Evolutionary conservation across 345 rosid species (phyloP).

Genomic region (Excoecaria agallocha): DNA sequence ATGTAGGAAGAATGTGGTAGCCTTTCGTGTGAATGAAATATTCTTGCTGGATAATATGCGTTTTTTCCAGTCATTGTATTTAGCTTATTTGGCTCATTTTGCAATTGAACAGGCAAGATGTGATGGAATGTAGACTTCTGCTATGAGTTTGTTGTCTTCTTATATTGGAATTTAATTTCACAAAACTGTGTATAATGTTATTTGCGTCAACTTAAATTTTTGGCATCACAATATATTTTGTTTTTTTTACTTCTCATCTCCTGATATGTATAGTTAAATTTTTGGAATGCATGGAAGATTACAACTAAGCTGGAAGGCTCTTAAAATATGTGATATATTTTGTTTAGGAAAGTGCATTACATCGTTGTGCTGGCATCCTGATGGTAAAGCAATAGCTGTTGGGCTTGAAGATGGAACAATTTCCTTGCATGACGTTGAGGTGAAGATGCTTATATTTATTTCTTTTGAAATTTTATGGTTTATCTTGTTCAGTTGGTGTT

Average conservation of each 20-base stretch:
- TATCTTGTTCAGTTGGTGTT: not conserved
- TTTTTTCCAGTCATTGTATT: too few species aligned
- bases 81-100: too few species aligned
- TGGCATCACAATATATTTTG: not conserved
- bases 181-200: not conserved
- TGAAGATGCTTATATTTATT: constrained; percentile 19
- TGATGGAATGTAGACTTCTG: not conserved
- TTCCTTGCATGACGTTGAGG: constrained; percentile 86
- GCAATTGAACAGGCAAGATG: not conserved
- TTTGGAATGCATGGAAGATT: not conserved
- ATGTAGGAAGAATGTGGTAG: not conserved
- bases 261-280: too few species aligned
- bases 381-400: constrained; percentile 78
- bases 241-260: too few species aligned
- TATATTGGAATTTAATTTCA: not conserved
- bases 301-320: not conserved
- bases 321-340: not conserved
- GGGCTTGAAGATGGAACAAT: constrained; percentile 87
- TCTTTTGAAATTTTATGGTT: not conserved
- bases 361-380: constrained; percentile 88
- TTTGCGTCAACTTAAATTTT: not conserved
- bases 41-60: not conserved
- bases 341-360: constrained; percentile 55
- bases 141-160: not conserved
- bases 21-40: not conserved